Evolutionary conservation across 2,329 filamentous ascomycete species (phyloP).

Genomic region (Aspergillus aculeatinus): DNA sequence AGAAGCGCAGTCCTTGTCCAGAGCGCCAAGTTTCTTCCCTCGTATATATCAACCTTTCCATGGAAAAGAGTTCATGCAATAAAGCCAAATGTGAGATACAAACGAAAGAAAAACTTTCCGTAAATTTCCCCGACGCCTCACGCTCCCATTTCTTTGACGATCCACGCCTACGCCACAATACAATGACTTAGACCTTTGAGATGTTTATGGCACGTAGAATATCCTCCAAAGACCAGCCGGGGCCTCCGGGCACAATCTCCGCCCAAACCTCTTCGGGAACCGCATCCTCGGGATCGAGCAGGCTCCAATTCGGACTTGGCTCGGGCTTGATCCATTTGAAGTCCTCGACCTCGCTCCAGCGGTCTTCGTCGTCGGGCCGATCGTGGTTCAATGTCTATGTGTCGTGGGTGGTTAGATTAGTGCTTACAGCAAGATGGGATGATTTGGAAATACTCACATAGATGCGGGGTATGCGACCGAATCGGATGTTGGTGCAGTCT

Average conservation of each 20-base stretch:
- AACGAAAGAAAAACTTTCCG: no score
- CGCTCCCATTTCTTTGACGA: no score
- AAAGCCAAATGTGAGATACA: no score
- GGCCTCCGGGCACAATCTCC: conserved; percentile 63
- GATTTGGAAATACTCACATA: conserved; percentile 59
- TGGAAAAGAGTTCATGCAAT: no score
- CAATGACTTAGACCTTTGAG: conserved; percentile 1
- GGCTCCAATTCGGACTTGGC: conserved; percentile 82
- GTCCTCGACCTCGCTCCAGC: conserved; percentile 90
- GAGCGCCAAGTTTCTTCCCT: no score
- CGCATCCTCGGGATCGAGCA: conserved; percentile 61
- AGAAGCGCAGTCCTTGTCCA: no score
- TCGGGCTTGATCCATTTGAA: conserved; percentile 95
- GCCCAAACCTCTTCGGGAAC: conserved; percentile 67
- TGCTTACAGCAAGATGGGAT: no score
- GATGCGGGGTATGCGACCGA: conserved; percentile 68
- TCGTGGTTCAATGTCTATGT: conserved; percentile 33
- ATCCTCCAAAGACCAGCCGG: conserved; percentile 62
- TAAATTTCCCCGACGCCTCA: no score
- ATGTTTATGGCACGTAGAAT: conserved; percentile 53
- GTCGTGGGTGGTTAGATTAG: conserved; percentile 8
- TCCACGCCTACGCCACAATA: no score
- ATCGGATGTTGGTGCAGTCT: conserved; percentile 74
- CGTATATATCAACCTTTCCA: no score
- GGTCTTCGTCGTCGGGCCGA: conserved; percentile 52